Evolutionary conservation across 768 basidiomycete genomes (phyloP).

Genomic region (Tephrocybe rancida): DNA sequence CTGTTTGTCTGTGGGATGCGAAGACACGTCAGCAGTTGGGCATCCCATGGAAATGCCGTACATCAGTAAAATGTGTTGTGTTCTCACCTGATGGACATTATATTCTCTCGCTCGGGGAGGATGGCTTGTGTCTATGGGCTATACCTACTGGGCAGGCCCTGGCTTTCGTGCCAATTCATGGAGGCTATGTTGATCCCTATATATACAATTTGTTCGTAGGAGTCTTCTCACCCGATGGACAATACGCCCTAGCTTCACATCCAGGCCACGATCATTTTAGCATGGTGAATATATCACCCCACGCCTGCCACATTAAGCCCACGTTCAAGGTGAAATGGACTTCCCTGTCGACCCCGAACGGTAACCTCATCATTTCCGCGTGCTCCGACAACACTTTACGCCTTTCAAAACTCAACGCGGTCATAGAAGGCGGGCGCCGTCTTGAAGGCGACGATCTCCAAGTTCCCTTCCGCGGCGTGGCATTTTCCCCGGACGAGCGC

Average conservation of each 20-base stretch:
- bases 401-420: background rate
- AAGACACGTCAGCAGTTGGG: background rate
- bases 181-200: no score
- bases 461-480: background rate
- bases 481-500: slow-evolving; percentile 1
- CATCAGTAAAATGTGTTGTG: no score
- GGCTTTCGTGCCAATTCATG: no score
- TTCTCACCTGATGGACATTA: no score
- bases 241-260: no score
- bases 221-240: no score
- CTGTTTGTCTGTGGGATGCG: no score
- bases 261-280: no score
- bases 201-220: background rate
- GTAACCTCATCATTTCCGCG: background rate
- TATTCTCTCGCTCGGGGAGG: background rate
- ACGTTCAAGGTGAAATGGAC: background rate
- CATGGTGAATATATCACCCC: background rate
- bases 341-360: background rate
- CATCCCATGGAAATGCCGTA: background rate
- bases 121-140: slow-evolving; percentile 1
- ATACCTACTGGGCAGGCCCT: background rate
- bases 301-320: no score
- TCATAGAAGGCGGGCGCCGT: background rate
- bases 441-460: no score
- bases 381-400: background rate